phyloP scores from a whole-genome alignment of 176 grass and related monocot species.

The sorghum (Sorghum bicolor) region DNA sequence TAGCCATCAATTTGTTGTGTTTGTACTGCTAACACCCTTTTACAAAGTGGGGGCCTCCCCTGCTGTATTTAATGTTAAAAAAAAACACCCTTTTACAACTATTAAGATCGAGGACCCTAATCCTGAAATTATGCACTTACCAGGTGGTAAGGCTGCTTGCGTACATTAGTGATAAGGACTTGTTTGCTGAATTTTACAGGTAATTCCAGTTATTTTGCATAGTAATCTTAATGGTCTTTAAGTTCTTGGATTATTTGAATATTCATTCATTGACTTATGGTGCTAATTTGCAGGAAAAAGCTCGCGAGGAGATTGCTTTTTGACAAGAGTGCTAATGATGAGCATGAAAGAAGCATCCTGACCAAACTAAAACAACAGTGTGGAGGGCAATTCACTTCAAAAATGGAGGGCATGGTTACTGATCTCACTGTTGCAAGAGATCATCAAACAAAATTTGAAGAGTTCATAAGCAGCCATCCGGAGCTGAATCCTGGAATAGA shows the following conservation, averaged over 20 bases:
- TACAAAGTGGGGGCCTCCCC: too few relatives aligned
- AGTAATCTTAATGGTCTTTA: conserved; percentile 8
- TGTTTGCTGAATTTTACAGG: conserved; percentile 98
- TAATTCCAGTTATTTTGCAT: conserved; percentile 24
- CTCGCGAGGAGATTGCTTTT: conserved; percentile 91
- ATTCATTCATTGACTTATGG: neutral
- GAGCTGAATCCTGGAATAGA: conserved; percentile 74
- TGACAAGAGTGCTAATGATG: conserved; percentile 97
- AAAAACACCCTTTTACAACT: neutral
- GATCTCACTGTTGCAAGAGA: conserved; percentile 81
- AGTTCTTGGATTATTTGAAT: neutral
- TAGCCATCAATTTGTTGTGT: neutral
- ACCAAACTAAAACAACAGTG: conserved; percentile 93
- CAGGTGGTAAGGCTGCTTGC: conserved; percentile 96
- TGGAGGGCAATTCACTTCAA: conserved; percentile 92
- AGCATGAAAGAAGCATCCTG: conserved; percentile 94
- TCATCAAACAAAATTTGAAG: conserved; percentile 82
- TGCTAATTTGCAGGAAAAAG: conserved; percentile 74
- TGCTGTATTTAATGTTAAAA: too few relatives aligned
- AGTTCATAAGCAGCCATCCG: conserved; percentile 58
- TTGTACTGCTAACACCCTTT: neutral
- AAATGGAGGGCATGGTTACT: conserved; percentile 98
- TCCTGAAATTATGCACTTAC: conserved; percentile 7
- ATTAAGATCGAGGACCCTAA: neutral
- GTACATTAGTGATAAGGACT: conserved; percentile 91